A percentile compares a stretch with the other conserved stretches of the same genome.
These are phyloP conservation scores for Eucalyptus pauciflora DNA, from an alignment of 345 rosid species.

Conservation along the genomic window DNA sequence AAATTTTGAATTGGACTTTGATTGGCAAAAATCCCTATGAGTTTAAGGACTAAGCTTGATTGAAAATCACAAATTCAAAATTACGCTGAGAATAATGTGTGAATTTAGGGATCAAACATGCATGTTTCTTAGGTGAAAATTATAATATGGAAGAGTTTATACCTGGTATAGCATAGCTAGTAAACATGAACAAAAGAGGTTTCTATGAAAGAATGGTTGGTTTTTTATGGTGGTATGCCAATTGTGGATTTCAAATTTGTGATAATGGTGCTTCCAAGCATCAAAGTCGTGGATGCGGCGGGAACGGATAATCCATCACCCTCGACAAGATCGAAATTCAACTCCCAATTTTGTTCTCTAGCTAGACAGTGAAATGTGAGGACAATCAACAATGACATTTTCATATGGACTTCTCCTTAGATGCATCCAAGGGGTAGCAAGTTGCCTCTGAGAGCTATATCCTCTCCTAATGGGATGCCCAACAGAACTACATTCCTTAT, in stretches of 20 bases:
- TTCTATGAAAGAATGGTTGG: background rate
- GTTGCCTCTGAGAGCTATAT: too few relatives aligned
- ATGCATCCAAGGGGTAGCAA: background rate
- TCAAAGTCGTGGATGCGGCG: background rate
- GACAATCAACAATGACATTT: background rate
- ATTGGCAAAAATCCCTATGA: background rate
- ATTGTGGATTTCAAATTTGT: background rate
- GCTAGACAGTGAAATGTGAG: background rate
- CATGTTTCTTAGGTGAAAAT: background rate
- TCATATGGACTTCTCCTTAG: background rate
- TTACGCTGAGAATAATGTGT: too few relatives aligned
- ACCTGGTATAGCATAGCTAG: background rate
- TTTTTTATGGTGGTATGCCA: background rate
- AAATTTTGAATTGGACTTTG: background rate
- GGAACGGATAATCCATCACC: background rate
- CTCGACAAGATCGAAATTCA: background rate
- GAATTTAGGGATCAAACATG: background rate
- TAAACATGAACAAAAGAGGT: background rate
- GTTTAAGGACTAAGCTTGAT: background rate
- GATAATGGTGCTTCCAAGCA: background rate
- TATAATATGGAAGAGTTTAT: background rate
- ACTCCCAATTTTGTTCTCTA: background rate
- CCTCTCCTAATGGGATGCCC: too few relatives aligned
- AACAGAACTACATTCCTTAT: accelerated
- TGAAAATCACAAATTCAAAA: background rate